Evolutionary conservation across 2,329 filamentous ascomycete genomes (phyloP).

Genomic region (Diaporthe sp.): DNA sequence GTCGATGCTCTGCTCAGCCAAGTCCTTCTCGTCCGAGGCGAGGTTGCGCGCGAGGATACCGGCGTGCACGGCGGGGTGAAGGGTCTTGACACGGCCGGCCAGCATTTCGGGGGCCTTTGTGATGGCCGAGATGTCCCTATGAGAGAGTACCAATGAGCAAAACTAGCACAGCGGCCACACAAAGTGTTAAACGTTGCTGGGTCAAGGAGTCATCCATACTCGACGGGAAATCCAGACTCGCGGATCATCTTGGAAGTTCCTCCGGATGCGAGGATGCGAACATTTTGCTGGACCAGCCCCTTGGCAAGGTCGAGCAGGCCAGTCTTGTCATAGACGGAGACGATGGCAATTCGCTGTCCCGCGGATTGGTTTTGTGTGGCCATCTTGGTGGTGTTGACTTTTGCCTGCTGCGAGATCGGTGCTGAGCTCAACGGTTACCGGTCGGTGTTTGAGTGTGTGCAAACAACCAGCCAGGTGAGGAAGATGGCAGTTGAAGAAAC

Average conservation of each 20-base stretch:
- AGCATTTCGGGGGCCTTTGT: constrained; percentile 98
- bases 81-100: constrained; percentile 86
- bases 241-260: constrained; percentile 97
- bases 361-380: constrained; percentile 48
- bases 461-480: constrained; percentile 16
- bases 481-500: constrained; percentile 5
- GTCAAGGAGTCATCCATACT: constrained; percentile 65
- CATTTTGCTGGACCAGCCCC: constrained; percentile 88
- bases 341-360: constrained; percentile 80
- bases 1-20: constrained; percentile 93
- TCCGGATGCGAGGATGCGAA: constrained; percentile 92
- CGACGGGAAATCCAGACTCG: constrained; percentile 94
- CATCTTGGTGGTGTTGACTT: not conserved
- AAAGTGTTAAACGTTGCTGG: not conserved
- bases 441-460: not conserved
- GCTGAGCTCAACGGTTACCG: not conserved
- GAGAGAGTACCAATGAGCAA: constrained; percentile 33
- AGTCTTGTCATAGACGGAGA: constrained; percentile 99
- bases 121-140: constrained; percentile 95
- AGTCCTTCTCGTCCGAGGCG: constrained; percentile 95
- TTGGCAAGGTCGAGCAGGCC: constrained; percentile 93
- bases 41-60: constrained; percentile 95
- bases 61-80: constrained; percentile 92
- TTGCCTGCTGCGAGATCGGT: constrained; percentile 26
- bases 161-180: not conserved